A percentile compares a stretch with the other conserved stretches of the same genome.
These are phyloP conservation scores for Lipomyces japonicus DNA, from an alignment of 805 yeast species.

Conservation along the genomic window DNA sequence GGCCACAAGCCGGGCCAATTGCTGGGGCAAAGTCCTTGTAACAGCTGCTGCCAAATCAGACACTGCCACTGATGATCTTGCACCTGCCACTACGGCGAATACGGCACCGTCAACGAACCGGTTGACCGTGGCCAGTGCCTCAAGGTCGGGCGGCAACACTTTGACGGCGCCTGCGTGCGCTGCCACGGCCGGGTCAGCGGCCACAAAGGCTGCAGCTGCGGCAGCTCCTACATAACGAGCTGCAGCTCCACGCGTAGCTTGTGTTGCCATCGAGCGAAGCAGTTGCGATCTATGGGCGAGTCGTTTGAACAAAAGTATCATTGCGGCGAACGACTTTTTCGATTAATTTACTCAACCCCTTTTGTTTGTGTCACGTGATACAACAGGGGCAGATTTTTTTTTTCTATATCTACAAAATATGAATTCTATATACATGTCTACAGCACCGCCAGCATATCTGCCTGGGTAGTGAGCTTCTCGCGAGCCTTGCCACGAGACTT, in stretches of 20 bases:
- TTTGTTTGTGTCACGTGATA: too few species aligned
- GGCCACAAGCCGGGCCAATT: too few species aligned
- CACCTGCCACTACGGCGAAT: constrained; percentile 6
- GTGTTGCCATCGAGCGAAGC: too few species aligned
- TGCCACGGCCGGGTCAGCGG: constrained; percentile 4
- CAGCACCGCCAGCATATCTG: constrained; percentile 46
- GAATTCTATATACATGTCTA: constrained; percentile 10
- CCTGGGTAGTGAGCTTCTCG: constrained; percentile 50
- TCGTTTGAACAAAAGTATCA: too few species aligned
- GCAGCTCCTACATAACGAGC: too few species aligned
- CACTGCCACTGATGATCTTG: constrained; percentile 9
- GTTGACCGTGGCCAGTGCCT: constrained; percentile 8
- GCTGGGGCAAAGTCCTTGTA: too few species aligned
- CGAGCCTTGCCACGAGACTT: constrained; percentile 49
- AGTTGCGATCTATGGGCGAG: too few species aligned
- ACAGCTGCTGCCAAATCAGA: background rate
- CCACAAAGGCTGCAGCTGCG: background rate
- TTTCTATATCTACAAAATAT: too few species aligned
- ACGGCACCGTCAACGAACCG: constrained; percentile 9
- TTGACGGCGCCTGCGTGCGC: constrained; percentile 4
- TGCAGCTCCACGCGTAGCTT: too few species aligned
- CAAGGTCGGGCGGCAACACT: constrained; percentile 2
- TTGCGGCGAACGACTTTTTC: too few species aligned
- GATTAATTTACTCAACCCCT: too few species aligned
- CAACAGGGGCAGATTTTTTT: too few species aligned